Conservation (phyloP, 2,329 filamentous ascomycete species). For the Pestalotiopsis sp. region DNA sequence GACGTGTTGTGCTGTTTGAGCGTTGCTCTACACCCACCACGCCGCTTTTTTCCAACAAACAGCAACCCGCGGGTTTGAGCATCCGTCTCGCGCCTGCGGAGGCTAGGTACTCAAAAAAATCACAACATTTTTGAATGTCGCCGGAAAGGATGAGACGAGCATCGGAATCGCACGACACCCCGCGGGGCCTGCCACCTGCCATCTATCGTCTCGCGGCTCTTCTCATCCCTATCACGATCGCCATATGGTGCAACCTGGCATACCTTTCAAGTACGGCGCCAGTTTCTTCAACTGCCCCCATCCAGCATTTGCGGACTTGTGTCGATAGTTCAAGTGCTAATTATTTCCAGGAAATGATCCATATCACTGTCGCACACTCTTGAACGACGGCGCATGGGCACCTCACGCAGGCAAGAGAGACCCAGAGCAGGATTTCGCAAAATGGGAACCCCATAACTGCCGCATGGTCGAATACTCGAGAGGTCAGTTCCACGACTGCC, state of each 20-base stretch:
- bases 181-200: neutral
- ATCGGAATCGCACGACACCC: neutral
- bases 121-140: neutral
- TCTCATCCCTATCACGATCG: neutral
- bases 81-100: neutral
- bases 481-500: constrained; percentile 55
- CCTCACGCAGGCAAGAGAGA: constrained; percentile 13
- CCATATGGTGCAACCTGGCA: neutral
- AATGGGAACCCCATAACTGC: constrained; percentile 65
- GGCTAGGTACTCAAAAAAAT: neutral
- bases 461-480: constrained; percentile 57
- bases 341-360: constrained; percentile 19
- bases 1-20: neutral
- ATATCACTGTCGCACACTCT: constrained; percentile 26
- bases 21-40: neutral
- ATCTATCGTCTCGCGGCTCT: neutral
- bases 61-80: neutral
- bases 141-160: neutral
- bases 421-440: constrained; percentile 33
- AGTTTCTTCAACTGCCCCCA: neutral
- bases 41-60: neutral
- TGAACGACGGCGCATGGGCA: constrained; percentile 29
- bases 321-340: neutral
- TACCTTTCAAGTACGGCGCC: neutral
- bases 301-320: neutral